Evolutionary conservation across 805 yeast genomes (phyloP).

Genomic region (Saccharomycopsis babjevae): DNA sequence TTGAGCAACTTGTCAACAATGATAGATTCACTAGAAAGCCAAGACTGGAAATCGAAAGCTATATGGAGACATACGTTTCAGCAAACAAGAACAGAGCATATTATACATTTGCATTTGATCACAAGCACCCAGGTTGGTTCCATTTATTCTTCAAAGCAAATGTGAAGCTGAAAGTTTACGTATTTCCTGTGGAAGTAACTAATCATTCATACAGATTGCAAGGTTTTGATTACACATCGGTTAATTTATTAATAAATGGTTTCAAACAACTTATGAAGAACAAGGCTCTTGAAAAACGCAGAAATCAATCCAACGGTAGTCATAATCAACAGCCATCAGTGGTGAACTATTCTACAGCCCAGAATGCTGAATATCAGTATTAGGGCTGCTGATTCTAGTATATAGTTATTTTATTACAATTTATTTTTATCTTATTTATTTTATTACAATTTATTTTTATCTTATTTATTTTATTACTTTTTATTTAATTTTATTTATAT

Average conservation of each 20-base stretch:
- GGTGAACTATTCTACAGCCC: background rate
- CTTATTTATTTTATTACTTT: background rate
- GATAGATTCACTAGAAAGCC: slow-evolving; percentile 86
- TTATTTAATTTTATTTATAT: too few relatives aligned
- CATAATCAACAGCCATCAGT: background rate
- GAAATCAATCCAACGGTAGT: background rate
- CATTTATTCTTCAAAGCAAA: slow-evolving; percentile 76
- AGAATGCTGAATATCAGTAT: background rate
- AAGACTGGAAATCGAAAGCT: slow-evolving; percentile 67
- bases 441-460: background rate
- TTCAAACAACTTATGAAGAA: slow-evolving; percentile 57
- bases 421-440: background rate
- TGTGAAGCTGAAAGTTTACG: slow-evolving; percentile 53
- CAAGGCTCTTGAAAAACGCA: slow-evolving; percentile 2
- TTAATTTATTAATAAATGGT: slow-evolving; percentile 83
- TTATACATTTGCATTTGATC: slow-evolving; percentile 84
- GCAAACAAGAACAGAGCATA: slow-evolving; percentile 88
- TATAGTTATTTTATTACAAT: background rate
- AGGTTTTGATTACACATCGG: slow-evolving; percentile 79
- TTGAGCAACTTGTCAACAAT: slow-evolving; percentile 73
- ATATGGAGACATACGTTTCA: slow-evolving; percentile 80
- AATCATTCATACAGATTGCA: slow-evolving; percentile 78
- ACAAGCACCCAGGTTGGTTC: slow-evolving; percentile 91
- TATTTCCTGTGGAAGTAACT: slow-evolving; percentile 87
- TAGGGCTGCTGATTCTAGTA: background rate